Evolutionary conservation across 352 stramenopile species (phyloP), one percentile per base, ranked within the genome.

Genomic region (Phytophthora cryptogea): DNA sequence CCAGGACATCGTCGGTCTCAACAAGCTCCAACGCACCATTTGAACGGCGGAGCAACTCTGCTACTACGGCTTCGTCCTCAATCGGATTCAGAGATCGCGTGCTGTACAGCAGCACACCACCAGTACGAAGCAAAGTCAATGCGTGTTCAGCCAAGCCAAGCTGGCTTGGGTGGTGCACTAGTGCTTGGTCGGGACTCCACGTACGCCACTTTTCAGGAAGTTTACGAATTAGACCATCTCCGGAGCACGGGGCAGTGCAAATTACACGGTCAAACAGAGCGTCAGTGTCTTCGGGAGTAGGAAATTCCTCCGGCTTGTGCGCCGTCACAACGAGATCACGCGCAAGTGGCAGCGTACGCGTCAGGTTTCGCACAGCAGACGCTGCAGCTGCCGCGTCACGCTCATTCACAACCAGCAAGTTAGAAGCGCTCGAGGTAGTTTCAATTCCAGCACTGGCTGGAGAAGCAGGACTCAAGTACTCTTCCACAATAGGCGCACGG

Each of bases 21-120:
- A 77, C 76, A 20, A 94, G 78, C 56, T 91, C 74, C 55, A 86
- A 77, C 10, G 80, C 75, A 45, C 77, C 70, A 16, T 75, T 74
- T 14, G 76, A 75, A 1, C 63, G 57, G 8, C 74, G 80, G 54
- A 94, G 62, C 9, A 94, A 26, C 50, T 89, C 78, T 27, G 87
- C 83, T n/a, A 95, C 75, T 20, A 95, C 78, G 6, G 87, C 87
- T 66, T 95, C 87, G 57, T 94, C 77, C 49, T 95, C 87, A 27
- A 95, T 81, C 37, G 85, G 87, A 40, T 93, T 90, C 30, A 95
- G 66, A 17, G 87, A 90, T 3, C 86, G 81, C 20, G 87, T 95
- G 55, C 67, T 82, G 65, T 95, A 95, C 0, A 94, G 33, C 35
- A 94, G 14, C 11, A 57, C 39, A 11, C 83, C 87, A 30, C 75